Conservation (phyloP, 176 grass and related monocot genomes). For the Oryza nivara region DNA sequence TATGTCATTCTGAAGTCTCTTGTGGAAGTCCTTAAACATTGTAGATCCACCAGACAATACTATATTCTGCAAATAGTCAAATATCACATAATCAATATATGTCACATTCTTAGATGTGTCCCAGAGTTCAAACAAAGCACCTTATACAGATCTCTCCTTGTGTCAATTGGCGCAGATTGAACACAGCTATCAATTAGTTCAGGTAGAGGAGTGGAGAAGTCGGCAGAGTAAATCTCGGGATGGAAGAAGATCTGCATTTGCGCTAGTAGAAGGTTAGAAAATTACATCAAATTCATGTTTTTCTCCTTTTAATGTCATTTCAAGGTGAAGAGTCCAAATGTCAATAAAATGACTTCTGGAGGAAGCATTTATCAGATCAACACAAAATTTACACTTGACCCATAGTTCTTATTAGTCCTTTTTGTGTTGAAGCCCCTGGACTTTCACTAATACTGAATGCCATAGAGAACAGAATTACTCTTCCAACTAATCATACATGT, state of each 20-base stretch:
- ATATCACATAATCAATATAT: constrained; percentile 29
- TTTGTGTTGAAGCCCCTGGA: background rate
- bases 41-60: constrained; percentile 96
- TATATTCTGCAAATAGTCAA: constrained; percentile 69
- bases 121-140: constrained; percentile 47
- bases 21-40: constrained; percentile 96
- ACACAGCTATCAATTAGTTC: constrained; percentile 87
- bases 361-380: constrained; percentile 25
- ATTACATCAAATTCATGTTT: constrained; percentile 1
- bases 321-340: background rate
- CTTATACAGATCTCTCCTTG: constrained; percentile 97
- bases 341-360: background rate
- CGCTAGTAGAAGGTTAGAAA: constrained; percentile 28
- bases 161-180: constrained; percentile 96
- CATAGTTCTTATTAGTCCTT: background rate
- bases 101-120: constrained; percentile 35
- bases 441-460: constrained; percentile 3
- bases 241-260: constrained; percentile 88
- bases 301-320: background rate
- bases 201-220: constrained; percentile 79
- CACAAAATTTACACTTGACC: background rate
- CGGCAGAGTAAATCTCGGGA: constrained; percentile 79
- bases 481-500: constrained; percentile 26
- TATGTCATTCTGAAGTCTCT: constrained; percentile 85
- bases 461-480: constrained; percentile 15